Evolutionary conservation across 495 filamentous ascomycete genomes (phyloP), one percentile per base, ranked within the genome.

Genomic region (Aspergillus olivimuriae): DNA sequence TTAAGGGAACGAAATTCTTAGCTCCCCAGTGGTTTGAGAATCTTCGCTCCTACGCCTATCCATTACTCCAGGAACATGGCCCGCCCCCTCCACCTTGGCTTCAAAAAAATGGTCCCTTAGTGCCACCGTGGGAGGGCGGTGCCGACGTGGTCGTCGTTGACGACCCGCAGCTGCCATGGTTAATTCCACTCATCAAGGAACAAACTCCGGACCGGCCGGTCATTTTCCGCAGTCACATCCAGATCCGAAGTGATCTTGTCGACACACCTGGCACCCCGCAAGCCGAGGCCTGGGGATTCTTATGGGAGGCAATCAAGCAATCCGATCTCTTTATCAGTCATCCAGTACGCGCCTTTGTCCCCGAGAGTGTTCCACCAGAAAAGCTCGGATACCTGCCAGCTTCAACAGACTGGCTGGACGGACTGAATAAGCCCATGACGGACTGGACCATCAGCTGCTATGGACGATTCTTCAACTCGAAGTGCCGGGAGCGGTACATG

Each of bases 341-440:
- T 45, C 89, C 89, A 0, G 86, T 94, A 24, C 77, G 76, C 20
- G 63, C 66, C 22, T 94, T 95, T 48, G 86, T 95, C 23, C 89
- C 89, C 0, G 52, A 68, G 6, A 76, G 69, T 46, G 81, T 95
- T 11, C 78, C 83, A 4, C 58, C 60, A 2, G 64, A 82, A 23
- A 83, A 76, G 50, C 83, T 94, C 1, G 80, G 78, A 4, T 89
- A 89, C 56, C 74, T 91, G 68, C 87, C 86, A 6, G 88, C 89
- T 11, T 82, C 86, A 2, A 94, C 89, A 1, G 88, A 94, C 55
- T 94, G 88, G 87, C 71, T 94, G 22, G 89, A 95, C 62, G 89
- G 89, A 4, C 58, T 94, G 47, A 95, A 94, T 65, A 95, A 95
- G 59, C 52, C 69, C 26, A 72, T 95, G 55, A 75, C 74, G 43